Evolutionary conservation across 2,329 filamentous ascomycete species (phyloP).

Genomic region (Fusarium vanettenii): DNA sequence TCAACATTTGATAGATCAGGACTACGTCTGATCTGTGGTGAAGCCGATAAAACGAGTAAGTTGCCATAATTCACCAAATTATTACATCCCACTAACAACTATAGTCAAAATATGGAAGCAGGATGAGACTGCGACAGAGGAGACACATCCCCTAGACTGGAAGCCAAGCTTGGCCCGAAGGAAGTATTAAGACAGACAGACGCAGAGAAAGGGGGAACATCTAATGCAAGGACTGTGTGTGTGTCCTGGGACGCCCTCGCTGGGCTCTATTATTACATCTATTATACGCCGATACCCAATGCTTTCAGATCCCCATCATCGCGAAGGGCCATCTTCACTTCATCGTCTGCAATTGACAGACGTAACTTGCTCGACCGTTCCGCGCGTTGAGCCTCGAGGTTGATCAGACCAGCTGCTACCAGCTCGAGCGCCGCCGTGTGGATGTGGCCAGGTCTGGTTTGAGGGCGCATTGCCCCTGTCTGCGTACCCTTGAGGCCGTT

Average conservation of each 20-base stretch:
- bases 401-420: slow-evolving; percentile 87
- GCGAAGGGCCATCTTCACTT: slow-evolving; percentile 86
- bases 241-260: slow-evolving; percentile 6
- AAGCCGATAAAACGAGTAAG: slow-evolving; percentile 93
- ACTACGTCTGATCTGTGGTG: slow-evolving; percentile 88
- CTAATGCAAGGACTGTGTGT: slow-evolving; percentile 19
- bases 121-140: slow-evolving; percentile 89
- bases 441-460: slow-evolving; percentile 57
- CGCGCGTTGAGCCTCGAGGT: slow-evolving; percentile 81
- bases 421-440: slow-evolving; percentile 83
- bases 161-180: slow-evolving; percentile 82
- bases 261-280: slow-evolving; percentile 39
- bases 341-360: slow-evolving; percentile 88
- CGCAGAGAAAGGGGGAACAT: background rate
- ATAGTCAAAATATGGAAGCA: slow-evolving; percentile 94
- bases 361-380: slow-evolving; percentile 90
- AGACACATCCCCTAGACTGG: slow-evolving; percentile 94
- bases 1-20: slow-evolving; percentile 93
- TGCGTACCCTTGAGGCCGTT: slow-evolving; percentile 45
- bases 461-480: slow-evolving; percentile 43
- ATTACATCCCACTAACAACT: slow-evolving; percentile 38
- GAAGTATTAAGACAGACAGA: slow-evolving; percentile 69
- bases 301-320: slow-evolving; percentile 90
- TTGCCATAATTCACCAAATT: slow-evolving; percentile 11
- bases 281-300: slow-evolving; percentile 69